Percentiles rank a stretch among this genome's conserved stretches.
Evolutionary conservation across 169 alveolate genomes (phyloP).

Genomic region (Babesia ovis): DNA sequence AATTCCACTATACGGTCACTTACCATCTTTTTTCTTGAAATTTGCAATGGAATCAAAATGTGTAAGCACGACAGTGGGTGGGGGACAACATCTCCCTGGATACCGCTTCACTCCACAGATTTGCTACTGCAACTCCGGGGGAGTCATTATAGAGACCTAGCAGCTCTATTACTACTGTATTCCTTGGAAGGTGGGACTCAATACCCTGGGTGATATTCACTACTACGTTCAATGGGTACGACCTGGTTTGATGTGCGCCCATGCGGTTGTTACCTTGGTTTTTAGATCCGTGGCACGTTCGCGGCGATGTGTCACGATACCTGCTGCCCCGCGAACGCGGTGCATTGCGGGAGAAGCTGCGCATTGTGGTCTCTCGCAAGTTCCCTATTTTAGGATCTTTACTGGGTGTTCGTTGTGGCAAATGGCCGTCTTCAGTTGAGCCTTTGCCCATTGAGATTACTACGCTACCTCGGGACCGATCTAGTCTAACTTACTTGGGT

Average conservation of each 20-base stretch:
- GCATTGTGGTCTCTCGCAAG: slow-evolving; percentile 22
- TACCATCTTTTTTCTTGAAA: slow-evolving; percentile 28
- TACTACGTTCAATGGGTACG: too few species aligned
- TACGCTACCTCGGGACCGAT: slow-evolving; percentile 2
- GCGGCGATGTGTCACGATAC: slow-evolving; percentile 27
- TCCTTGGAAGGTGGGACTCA: too few species aligned
- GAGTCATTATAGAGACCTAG: too few species aligned
- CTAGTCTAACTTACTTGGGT: slow-evolving; percentile 52
- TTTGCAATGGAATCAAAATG: neutral
- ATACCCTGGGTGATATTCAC: too few species aligned
- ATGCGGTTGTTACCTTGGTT: slow-evolving; percentile 44
- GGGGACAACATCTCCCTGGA: neutral
- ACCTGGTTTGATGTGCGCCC: too few species aligned
- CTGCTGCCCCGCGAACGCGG: slow-evolving; percentile 28
- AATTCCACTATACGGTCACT: neutral
- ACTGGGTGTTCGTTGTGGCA: slow-evolving; percentile 22
- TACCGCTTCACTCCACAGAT: neutral
- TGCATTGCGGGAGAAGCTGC: slow-evolving; percentile 15
- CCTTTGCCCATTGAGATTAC: neutral
- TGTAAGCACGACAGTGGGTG: slow-evolving; percentile 1
- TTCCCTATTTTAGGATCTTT: slow-evolving; percentile 8
- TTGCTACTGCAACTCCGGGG: neutral
- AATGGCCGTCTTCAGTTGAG: slow-evolving; percentile 29
- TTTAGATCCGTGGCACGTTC: slow-evolving; percentile 41
- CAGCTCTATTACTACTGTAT: neutral